These are phyloP conservation scores for Ulmus americana DNA, from an alignment of 331 rosid species.

Conservation along the genomic window DNA sequence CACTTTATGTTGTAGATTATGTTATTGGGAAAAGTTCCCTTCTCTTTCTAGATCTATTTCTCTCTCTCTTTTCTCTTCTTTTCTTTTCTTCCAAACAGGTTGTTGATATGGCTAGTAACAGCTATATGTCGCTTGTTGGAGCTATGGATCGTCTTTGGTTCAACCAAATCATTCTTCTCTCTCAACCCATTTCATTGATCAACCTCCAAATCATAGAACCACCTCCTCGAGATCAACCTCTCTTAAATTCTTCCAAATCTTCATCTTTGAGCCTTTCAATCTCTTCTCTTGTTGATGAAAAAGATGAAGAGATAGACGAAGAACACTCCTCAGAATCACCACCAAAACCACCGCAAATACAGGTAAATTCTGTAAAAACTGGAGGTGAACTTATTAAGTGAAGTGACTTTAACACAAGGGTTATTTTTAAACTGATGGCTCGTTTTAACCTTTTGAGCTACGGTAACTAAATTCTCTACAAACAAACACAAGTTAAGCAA, in stretches of 20 bases:
- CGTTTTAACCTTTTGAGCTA: background rate
- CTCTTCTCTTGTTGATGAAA: slow-evolving; percentile 30
- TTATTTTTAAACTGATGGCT: too few relatives aligned
- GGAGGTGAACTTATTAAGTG: too few relatives aligned
- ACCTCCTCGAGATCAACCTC: background rate
- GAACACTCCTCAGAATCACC: slow-evolving; percentile 36
- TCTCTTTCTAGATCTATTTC: slow-evolving; percentile 15
- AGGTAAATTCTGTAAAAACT: slow-evolving; percentile 30
- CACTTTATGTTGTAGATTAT: slow-evolving; percentile 4
- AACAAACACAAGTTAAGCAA: background rate
- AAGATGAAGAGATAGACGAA: slow-evolving; percentile 30
- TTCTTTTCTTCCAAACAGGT: slow-evolving; percentile 4
- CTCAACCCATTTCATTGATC: slow-evolving; percentile 32
- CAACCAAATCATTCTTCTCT: slow-evolving; percentile 54
- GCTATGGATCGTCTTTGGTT: slow-evolving; percentile 82
- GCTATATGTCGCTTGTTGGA: slow-evolving; percentile 30
- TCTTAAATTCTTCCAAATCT: slow-evolving; percentile 32
- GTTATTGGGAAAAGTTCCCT: slow-evolving; percentile 1
- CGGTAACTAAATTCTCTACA: background rate
- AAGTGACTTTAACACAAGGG: too few relatives aligned
- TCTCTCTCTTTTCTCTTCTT: slow-evolving; percentile 16
- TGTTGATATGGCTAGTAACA: slow-evolving; percentile 39
- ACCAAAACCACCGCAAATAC: slow-evolving; percentile 37
- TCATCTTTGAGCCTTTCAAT: slow-evolving; percentile 34
- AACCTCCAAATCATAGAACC: slow-evolving; percentile 18